Conservation (phyloP, 108 stramenopile genomes). For the Thalassiosira profunda region DNA sequence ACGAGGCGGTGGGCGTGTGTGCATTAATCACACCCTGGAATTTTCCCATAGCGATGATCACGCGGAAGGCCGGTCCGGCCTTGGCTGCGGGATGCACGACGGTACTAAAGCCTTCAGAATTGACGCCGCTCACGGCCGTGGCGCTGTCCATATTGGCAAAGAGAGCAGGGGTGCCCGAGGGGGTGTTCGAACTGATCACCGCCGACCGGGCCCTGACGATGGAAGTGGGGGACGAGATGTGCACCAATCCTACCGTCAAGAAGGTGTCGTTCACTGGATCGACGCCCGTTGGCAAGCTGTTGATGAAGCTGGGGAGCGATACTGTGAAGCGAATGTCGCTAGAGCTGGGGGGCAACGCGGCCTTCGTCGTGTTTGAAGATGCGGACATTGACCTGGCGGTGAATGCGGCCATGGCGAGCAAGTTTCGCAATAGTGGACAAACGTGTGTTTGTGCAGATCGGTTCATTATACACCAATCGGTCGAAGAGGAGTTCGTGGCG, state of each 20-base stretch:
- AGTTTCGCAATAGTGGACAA: slow-evolving; percentile 95
- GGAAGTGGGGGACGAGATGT: slow-evolving; percentile 74
- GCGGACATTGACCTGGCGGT: slow-evolving; percentile 91
- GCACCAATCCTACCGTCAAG: slow-evolving; percentile 69
- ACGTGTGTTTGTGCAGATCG: slow-evolving; percentile 96
- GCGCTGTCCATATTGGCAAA: slow-evolving; percentile 69
- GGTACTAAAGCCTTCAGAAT: slow-evolving; percentile 91
- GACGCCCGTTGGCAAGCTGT: slow-evolving; percentile 87
- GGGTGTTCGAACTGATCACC: slow-evolving; percentile 75
- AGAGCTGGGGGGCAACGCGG: slow-evolving; percentile 95
- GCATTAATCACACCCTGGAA: slow-evolving; percentile 96
- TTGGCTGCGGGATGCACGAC: slow-evolving; percentile 91
- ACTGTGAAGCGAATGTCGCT: slow-evolving; percentile 88
- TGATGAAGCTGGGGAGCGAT: slow-evolving; percentile 62
- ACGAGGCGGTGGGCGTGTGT: slow-evolving; percentile 92
- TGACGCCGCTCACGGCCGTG: slow-evolving; percentile 90
- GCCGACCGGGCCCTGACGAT: slow-evolving; percentile 53
- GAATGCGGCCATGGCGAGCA: slow-evolving; percentile 75
- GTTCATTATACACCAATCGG: slow-evolving; percentile 80
- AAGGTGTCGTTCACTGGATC: slow-evolving; percentile 97
- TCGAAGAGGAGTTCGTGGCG: slow-evolving; percentile 80
- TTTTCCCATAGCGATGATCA: slow-evolving; percentile 97
- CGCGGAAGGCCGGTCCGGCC: slow-evolving; percentile 93
- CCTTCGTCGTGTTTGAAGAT: slow-evolving; percentile 95
- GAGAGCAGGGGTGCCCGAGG: slow-evolving; percentile 81